Evolutionary conservation across 805 yeast species (phyloP).

Genomic region (Wickerhamomyces alni): DNA sequence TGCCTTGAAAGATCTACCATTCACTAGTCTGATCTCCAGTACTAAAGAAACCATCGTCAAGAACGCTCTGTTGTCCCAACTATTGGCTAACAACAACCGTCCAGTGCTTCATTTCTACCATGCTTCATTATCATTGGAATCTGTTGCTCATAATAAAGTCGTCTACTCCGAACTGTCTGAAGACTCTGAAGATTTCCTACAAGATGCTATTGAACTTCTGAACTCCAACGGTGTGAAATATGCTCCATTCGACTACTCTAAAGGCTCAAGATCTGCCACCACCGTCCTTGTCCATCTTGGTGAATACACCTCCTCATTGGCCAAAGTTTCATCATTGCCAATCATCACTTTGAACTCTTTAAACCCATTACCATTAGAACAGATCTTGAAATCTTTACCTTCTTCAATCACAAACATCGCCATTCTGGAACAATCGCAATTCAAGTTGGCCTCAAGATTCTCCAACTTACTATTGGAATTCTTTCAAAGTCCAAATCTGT

Average conservation of each 20-base stretch:
- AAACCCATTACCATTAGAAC: slow-evolving; percentile 61
- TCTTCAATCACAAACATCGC: slow-evolving; percentile 43
- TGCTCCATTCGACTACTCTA: slow-evolving; percentile 32
- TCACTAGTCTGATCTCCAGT: slow-evolving; percentile 63
- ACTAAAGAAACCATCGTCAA: slow-evolving; percentile 39
- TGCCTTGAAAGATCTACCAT: slow-evolving; percentile 66
- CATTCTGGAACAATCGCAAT: slow-evolving; percentile 54
- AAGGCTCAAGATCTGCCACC: slow-evolving; percentile 35
- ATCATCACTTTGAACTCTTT: slow-evolving; percentile 56
- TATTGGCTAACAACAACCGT: slow-evolving; percentile 41
- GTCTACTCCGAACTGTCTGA: background rate
- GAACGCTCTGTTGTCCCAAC: slow-evolving; percentile 52
- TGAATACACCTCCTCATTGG: slow-evolving; percentile 39
- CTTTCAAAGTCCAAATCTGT: slow-evolving; percentile 46
- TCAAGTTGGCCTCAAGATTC: slow-evolving; percentile 35
- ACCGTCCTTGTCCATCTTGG: slow-evolving; percentile 63
- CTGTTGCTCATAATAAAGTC: slow-evolving; percentile 6
- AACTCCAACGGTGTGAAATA: slow-evolving; percentile 21
- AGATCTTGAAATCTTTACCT: slow-evolving; percentile 42
- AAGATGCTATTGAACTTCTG: slow-evolving; percentile 27
- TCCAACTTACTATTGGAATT: slow-evolving; percentile 74
- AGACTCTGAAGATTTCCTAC: slow-evolving; percentile 22
- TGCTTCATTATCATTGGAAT: slow-evolving; percentile 9
- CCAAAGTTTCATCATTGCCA: slow-evolving; percentile 28
- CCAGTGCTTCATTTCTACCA: slow-evolving; percentile 72